A percentile compares a stretch with the other conserved stretches of the same genome.
phyloP scores from a whole-genome alignment of 78 protist species.

The Bodo saltans region DNA sequence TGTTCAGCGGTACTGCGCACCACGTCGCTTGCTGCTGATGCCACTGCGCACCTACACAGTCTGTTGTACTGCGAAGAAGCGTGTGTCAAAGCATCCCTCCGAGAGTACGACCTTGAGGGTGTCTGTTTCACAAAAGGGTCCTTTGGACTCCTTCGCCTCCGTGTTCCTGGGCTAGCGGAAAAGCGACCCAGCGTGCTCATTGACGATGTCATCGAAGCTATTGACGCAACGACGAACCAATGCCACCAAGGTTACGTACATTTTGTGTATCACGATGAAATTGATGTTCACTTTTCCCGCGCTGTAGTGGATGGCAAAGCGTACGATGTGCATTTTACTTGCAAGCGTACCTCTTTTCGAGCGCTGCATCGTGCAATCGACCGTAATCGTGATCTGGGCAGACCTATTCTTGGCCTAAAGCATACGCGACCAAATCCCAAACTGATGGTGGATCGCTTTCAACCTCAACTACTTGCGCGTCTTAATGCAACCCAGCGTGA shows the following conservation, averaged over 20 bases:
- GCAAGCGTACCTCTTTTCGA: background rate
- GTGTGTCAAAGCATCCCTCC: no score
- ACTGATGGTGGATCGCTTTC: background rate
- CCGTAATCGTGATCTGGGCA: no score
- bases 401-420: no score
- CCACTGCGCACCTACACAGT: no score
- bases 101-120: no score
- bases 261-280: background rate
- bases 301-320: background rate
- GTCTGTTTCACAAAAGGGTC: no score
- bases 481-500: background rate
- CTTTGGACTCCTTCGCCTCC: no score
- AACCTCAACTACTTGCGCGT: background rate
- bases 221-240: background rate
- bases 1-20: no score
- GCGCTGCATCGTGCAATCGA: background rate
- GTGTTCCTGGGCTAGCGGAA: conserved; percentile 13
- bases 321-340: background rate
- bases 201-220: background rate
- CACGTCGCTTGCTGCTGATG: no score
- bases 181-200: conserved; percentile 8
- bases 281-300: background rate
- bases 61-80: no score
- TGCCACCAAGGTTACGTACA: background rate
- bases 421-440: no score